These are phyloP conservation scores for Podaxis sp. DNA, from an alignment of 768 basidiomycete genomes.

Conservation along the genomic window DNA sequence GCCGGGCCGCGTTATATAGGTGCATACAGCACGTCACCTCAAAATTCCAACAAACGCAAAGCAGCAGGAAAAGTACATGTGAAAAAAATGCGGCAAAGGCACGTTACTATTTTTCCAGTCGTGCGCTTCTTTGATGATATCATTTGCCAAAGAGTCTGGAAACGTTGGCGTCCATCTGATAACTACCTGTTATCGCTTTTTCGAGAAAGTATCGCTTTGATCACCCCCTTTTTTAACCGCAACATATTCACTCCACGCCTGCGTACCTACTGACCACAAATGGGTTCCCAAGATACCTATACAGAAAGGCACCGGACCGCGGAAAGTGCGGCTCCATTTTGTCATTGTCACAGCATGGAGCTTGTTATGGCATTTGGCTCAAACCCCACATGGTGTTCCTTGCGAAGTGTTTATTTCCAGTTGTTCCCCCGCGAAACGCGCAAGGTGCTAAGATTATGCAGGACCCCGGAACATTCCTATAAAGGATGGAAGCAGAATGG, in stretches of 20 bases:
- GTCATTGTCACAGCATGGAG: not conserved
- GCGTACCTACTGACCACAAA: no score
- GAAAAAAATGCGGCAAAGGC: not conserved
- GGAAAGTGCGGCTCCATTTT: conserved; percentile 1
- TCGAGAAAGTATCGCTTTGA: not conserved
- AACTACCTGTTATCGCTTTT: not conserved
- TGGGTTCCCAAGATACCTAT: not conserved
- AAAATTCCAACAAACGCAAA: not conserved
- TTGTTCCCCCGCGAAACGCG: not conserved
- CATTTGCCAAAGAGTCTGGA: not conserved
- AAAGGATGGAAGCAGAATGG: no score
- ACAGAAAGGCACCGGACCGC: conserved; percentile 1
- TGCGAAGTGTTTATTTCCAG: not conserved
- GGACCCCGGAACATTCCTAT: no score
- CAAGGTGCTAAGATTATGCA: not conserved
- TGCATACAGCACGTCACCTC: not conserved
- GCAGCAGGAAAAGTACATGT: not conserved
- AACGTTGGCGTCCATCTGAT: not conserved
- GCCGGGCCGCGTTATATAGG: not conserved
- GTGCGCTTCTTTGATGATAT: not conserved
- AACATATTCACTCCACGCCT: not conserved
- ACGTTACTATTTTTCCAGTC: not conserved
- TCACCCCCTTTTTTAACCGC: not conserved
- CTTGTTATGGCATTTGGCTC: not conserved
- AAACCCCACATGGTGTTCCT: not conserved